Evolutionary conservation across 176 grass and related monocot genomes (phyloP).

Genomic region (Secale cereale): DNA sequence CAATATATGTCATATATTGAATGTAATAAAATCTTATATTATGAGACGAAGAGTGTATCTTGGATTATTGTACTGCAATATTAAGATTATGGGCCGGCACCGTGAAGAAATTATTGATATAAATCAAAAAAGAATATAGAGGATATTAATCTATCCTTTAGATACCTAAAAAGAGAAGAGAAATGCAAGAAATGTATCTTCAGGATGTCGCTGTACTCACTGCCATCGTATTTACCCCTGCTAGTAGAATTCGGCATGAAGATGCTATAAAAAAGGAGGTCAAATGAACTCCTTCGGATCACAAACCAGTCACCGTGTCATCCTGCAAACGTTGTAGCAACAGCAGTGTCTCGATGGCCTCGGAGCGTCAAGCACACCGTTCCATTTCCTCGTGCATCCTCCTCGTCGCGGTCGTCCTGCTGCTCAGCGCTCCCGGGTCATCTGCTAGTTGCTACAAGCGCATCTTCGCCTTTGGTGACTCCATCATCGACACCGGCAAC

Average conservation of each 20-base stretch:
- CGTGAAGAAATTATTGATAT: not conserved
- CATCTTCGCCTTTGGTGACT: slow-evolving; percentile 70
- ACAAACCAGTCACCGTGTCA: not conserved
- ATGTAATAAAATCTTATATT: too few relatives aligned
- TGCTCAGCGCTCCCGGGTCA: not conserved
- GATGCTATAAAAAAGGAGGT: not conserved
- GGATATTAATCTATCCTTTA: not conserved
- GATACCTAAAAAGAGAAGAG: not conserved
- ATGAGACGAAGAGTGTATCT: not conserved
- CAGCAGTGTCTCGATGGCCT: not conserved
- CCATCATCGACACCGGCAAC: slow-evolving; percentile 62
- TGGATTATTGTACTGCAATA: not conserved
- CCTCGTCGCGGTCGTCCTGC: not conserved
- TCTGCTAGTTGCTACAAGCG: slow-evolving; percentile 43
- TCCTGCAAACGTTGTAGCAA: not conserved
- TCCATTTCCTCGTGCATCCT: not conserved
- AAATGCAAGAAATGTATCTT: not conserved
- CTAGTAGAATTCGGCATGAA: not conserved
- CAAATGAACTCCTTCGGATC: not conserved
- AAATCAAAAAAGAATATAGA: too few relatives aligned
- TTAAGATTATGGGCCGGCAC: not conserved
- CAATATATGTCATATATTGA: too few relatives aligned
- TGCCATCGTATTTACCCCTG: too few relatives aligned
- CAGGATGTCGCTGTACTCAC: not conserved
- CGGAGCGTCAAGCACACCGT: not conserved